A percentile compares a stretch with the other conserved stretches of the same genome.
Evolutionary conservation across 371 early-diverging fungal genomes (phyloP).

Genomic region (Lichtheimia hyalospora): DNA sequence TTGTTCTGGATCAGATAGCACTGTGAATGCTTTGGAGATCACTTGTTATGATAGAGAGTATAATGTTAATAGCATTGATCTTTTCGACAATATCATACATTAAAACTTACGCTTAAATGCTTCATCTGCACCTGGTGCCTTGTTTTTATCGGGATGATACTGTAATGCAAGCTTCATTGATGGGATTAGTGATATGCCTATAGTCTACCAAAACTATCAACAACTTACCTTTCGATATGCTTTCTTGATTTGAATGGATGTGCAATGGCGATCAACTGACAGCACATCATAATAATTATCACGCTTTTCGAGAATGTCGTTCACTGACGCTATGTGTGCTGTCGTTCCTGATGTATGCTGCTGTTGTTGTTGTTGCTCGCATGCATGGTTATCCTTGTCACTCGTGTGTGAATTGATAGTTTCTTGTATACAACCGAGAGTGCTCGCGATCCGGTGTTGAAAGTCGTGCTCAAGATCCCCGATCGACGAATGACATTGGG

Average conservation of each 20-base stretch:
- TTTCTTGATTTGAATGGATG: conserved; percentile 90
- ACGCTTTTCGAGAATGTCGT: conserved; percentile 66
- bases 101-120: conserved; percentile 87
- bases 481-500: too few relatives aligned
- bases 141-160: conserved; percentile 98
- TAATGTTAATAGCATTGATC: not conserved
- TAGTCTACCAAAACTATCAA: not conserved
- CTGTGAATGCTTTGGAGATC: conserved; percentile 87
- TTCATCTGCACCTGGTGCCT: conserved; percentile 94
- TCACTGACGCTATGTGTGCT: conserved; percentile 64
- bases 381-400: too few relatives aligned
- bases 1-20: conserved; percentile 85
- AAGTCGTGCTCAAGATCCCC: too few relatives aligned
- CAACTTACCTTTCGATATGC: conserved; percentile 88
- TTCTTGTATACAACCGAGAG: too few relatives aligned
- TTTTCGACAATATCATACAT: not conserved
- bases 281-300: conserved; percentile 88
- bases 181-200: not conserved
- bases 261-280: conserved; percentile 77
- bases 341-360: conserved; percentile 8
- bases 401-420: too few relatives aligned
- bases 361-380: not conserved
- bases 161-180: conserved; percentile 79
- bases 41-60: conserved; percentile 35
- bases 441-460: too few relatives aligned